These are phyloP conservation scores for Rhynchosporium secalis DNA, from an alignment of 2,329 filamentous ascomycete species.

Conservation along the genomic window DNA sequence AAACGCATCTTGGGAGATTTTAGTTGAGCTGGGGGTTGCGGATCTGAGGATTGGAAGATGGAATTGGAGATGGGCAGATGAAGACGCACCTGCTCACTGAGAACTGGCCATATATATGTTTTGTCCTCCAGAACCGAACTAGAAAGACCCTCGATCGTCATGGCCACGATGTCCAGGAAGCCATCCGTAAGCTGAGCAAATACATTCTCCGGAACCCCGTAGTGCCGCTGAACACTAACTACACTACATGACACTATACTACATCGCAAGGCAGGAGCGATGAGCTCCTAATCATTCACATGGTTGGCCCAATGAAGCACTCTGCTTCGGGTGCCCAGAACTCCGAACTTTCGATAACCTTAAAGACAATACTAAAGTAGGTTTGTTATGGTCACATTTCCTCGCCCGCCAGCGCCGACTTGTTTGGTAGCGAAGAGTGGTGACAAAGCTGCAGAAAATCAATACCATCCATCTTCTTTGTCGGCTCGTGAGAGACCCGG, in stretches of 20 bases:
- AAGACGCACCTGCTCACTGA: too few relatives aligned
- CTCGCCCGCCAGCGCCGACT: not conserved
- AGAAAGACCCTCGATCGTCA: slow-evolving; percentile 10
- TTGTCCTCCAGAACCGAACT: not conserved
- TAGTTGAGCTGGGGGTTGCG: not conserved
- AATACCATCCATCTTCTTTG: not conserved
- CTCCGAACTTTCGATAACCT: not conserved
- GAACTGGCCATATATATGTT: not conserved
- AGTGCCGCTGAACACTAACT: not conserved
- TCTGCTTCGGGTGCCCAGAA: not conserved
- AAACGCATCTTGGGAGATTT: slow-evolving; percentile 31
- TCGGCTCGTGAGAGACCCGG: slow-evolving; percentile 8
- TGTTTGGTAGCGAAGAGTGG: too few relatives aligned
- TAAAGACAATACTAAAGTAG: not conserved
- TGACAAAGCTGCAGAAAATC: slow-evolving; percentile 4
- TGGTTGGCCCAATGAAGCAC: not conserved
- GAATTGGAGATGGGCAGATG: not conserved
- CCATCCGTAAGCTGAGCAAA: not conserved
- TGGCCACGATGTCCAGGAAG: not conserved
- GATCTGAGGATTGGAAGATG: not conserved
- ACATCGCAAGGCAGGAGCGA: not conserved
- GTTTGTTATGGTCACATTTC: slow-evolving; percentile 1
- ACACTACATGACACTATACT: not conserved
- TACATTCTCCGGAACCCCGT: not conserved
- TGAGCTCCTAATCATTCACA: not conserved